These are phyloP conservation scores for Emergomyces pasteurianus DNA, from an alignment of 2,329 filamentous ascomycete genomes.

Conservation along the genomic window DNA sequence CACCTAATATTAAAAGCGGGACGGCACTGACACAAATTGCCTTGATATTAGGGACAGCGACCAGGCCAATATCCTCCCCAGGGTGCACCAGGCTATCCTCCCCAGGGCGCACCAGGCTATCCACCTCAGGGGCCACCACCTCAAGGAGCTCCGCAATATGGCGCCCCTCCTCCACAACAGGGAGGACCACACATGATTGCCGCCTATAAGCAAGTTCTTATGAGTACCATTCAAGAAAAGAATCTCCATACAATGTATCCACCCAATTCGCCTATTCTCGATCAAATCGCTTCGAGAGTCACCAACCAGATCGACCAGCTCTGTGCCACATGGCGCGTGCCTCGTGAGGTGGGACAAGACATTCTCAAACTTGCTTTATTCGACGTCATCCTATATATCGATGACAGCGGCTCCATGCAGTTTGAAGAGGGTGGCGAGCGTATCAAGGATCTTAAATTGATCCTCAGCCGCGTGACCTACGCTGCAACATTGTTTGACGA, in stretches of 20 bases:
- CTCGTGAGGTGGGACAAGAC: constrained; percentile 49
- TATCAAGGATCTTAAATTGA: constrained; percentile 54
- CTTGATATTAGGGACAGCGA: constrained; percentile 8
- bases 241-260: constrained; percentile 47
- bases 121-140: constrained; percentile 22
- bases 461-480: constrained; percentile 50
- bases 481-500: constrained; percentile 57
- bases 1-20: neutral
- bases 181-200: constrained; percentile 39
- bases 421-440: constrained; percentile 56
- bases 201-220: constrained; percentile 46
- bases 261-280: constrained; percentile 38
- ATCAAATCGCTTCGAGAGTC: constrained; percentile 41
- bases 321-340: constrained; percentile 45
- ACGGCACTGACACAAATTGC: constrained; percentile 2
- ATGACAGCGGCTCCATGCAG: constrained; percentile 58
- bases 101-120: constrained; percentile 20
- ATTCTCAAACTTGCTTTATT: constrained; percentile 51
- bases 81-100: constrained; percentile 23
- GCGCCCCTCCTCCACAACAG: constrained; percentile 19
- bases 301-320: constrained; percentile 42
- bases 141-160: constrained; percentile 18
- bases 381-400: constrained; percentile 52
- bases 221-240: constrained; percentile 48
- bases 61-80: constrained; percentile 20